A percentile compares a stretch with the other conserved stretches of the same genome.
Evolutionary conservation across 106 monocot species (phyloP).

Genomic region (Acanthochlamys bracteata): DNA sequence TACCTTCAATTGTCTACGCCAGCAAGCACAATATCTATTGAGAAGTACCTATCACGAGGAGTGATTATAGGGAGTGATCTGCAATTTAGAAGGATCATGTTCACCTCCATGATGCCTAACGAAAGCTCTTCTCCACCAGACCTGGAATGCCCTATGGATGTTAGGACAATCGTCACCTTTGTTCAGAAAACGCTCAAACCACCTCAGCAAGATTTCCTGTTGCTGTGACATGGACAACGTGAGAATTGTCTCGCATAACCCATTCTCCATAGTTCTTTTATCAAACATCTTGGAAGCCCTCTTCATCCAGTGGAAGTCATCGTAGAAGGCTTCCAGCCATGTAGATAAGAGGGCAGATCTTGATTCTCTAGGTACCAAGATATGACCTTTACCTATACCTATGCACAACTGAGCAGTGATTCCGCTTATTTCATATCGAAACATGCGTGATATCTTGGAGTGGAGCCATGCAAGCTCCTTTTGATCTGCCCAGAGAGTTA

Average conservation of each 20-base stretch:
- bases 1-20: not conserved
- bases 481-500: slow-evolving; percentile 41
- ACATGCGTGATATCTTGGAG: slow-evolving; percentile 25
- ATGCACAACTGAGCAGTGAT: slow-evolving; percentile 36
- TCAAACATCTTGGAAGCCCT: slow-evolving; percentile 21
- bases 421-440: slow-evolving; percentile 30
- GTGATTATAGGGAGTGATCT: slow-evolving; percentile 11
- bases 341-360: slow-evolving; percentile 17
- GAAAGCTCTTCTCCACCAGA: slow-evolving; percentile 48
- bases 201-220: slow-evolving; percentile 28
- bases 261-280: slow-evolving; percentile 32
- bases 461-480: slow-evolving; percentile 25
- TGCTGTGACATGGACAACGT: slow-evolving; percentile 38
- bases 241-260: slow-evolving; percentile 27
- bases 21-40: not conserved
- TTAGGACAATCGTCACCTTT: slow-evolving; percentile 47
- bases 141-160: slow-evolving; percentile 31
- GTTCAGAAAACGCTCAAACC: slow-evolving; percentile 37
- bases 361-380: slow-evolving; percentile 23
- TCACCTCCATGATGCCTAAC: slow-evolving; percentile 8
- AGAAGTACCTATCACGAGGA: slow-evolving; percentile 11
- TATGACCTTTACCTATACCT: slow-evolving; percentile 28
- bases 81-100: slow-evolving; percentile 16
- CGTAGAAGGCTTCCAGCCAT: slow-evolving; percentile 37
- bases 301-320: slow-evolving; percentile 42